Evolutionary conservation across 306 rosid species (phyloP).

Genomic region (Astragalus membranaceus): DNA sequence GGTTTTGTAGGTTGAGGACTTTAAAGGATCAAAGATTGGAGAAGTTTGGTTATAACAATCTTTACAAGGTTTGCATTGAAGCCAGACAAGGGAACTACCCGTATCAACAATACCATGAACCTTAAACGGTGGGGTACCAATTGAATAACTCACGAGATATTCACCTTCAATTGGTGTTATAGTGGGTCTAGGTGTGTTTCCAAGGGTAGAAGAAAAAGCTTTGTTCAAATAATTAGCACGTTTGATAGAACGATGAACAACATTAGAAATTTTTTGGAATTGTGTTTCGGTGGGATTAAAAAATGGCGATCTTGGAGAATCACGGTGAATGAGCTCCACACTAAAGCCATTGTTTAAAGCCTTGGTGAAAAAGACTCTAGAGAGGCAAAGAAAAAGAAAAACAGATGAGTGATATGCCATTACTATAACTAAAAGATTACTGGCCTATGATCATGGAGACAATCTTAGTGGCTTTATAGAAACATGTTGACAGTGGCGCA

Average conservation of each 20-base stretch:
- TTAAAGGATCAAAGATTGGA: slow-evolving; percentile 32
- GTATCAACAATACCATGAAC: slow-evolving; percentile 40
- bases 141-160: slow-evolving; percentile 32
- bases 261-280: slow-evolving; percentile 16
- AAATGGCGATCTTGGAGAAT: slow-evolving; percentile 46
- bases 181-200: not conserved
- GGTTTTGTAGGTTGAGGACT: slow-evolving; percentile 24
- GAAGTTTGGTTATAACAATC: slow-evolving; percentile 24
- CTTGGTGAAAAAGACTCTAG: no score
- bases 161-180: slow-evolving; percentile 8
- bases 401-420: no score
- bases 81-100: slow-evolving; percentile 48
- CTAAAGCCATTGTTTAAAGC: not conserved
- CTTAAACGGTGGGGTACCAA: slow-evolving; percentile 45
- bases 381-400: no score
- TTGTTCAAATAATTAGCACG: no score
- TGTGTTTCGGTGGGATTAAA: slow-evolving; percentile 20
- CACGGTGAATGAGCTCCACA: slow-evolving; percentile 45
- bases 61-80: slow-evolving; percentile 49
- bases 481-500: no score
- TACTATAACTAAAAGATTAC: no score
- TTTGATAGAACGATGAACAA: slow-evolving; percentile 30
- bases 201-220: no score
- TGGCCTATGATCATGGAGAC: no score
- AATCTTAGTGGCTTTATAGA: no score